Evolutionary conservation across 2,329 filamentous ascomycete genomes (phyloP).

Genomic region (Hymenoscyphus scutula): DNA sequence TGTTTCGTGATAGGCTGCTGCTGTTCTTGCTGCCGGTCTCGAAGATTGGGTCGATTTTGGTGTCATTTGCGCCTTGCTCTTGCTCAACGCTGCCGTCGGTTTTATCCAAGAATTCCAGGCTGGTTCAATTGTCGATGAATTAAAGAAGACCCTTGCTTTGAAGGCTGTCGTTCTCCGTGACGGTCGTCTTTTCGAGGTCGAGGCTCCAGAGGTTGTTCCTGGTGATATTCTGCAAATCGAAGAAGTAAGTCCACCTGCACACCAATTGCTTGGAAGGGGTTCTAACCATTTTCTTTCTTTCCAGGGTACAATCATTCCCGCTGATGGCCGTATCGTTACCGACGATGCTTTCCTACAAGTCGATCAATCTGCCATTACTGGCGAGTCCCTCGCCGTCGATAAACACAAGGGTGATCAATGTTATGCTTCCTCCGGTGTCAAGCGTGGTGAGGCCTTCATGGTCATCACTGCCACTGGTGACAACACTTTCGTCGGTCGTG

Average conservation of each 20-base stretch:
- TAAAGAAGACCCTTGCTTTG: conserved; percentile 86
- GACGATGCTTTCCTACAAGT: conserved; percentile 84
- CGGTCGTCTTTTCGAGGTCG: conserved; percentile 72
- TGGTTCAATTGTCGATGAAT: conserved; percentile 83
- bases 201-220: conserved; percentile 80
- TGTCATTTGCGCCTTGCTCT: conserved; percentile 79
- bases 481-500: conserved; percentile 85
- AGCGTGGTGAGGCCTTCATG: conserved; percentile 83
- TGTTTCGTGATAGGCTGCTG: conserved; percentile 49
- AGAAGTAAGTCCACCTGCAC: conserved; percentile 49
- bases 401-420: conserved; percentile 80
- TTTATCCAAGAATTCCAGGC: conserved; percentile 90
- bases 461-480: conserved; percentile 83
- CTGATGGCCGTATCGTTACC: conserved; percentile 82
- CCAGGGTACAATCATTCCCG: conserved; percentile 81
- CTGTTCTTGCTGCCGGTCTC: conserved; percentile 78
- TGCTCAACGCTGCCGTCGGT: conserved; percentile 82
- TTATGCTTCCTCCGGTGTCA: conserved; percentile 84
- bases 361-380: conserved; percentile 88
- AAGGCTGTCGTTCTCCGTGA: conserved; percentile 87
- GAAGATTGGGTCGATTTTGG: conserved; percentile 91
- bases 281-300: not conserved
- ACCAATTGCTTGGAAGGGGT: not conserved
- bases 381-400: conserved; percentile 87
- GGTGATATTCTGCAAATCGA: conserved; percentile 89